A percentile compares a stretch with the other conserved stretches of the same genome.
Evolutionary conservation across 441 rosid genomes (phyloP).

Genomic region (Arabidopsis lyrata): DNA sequence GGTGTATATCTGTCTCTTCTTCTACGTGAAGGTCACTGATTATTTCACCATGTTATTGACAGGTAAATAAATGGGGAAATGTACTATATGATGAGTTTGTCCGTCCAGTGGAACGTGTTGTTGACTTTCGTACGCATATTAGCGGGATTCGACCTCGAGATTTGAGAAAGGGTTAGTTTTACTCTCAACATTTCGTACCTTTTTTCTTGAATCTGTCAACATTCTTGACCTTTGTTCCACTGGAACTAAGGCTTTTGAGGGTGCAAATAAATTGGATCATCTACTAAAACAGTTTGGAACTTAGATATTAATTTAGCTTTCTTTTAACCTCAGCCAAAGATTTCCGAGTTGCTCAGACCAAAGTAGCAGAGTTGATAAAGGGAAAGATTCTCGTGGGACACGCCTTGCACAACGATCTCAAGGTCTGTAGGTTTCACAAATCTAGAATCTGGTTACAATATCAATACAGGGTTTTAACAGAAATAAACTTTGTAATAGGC

Average conservation of each 20-base stretch:
- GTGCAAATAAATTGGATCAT: neutral
- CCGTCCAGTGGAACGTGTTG: constrained; percentile 85
- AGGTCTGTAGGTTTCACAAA: constrained; percentile 55
- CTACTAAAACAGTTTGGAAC: neutral
- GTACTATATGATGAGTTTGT: constrained; percentile 89
- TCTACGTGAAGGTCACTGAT: constrained; percentile 16
- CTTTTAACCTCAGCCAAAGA: constrained; percentile 72
- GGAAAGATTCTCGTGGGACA: constrained; percentile 92
- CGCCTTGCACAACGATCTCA: constrained; percentile 93
- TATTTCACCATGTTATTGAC: constrained; percentile 45
- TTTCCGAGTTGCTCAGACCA: constrained; percentile 74
- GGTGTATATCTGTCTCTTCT: constrained; percentile 5
- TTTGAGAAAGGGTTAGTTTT: constrained; percentile 71
- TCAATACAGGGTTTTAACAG: constrained; percentile 22
- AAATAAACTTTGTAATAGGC: constrained; percentile 52
- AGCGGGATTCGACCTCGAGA: constrained; percentile 93
- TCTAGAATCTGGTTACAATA: constrained; percentile 8
- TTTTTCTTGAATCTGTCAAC: constrained; percentile 10
- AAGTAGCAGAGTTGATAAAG: constrained; percentile 82
- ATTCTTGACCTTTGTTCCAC: neutral
- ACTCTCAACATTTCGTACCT: constrained; percentile 20
- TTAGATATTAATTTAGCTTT: neutral
- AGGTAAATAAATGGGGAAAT: constrained; percentile 96
- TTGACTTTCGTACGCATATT: constrained; percentile 84
- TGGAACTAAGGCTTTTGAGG: neutral